Evolutionary conservation across 371 early-diverging fungal genomes (phyloP).

Genomic region (Lichtheimia ramosa): DNA sequence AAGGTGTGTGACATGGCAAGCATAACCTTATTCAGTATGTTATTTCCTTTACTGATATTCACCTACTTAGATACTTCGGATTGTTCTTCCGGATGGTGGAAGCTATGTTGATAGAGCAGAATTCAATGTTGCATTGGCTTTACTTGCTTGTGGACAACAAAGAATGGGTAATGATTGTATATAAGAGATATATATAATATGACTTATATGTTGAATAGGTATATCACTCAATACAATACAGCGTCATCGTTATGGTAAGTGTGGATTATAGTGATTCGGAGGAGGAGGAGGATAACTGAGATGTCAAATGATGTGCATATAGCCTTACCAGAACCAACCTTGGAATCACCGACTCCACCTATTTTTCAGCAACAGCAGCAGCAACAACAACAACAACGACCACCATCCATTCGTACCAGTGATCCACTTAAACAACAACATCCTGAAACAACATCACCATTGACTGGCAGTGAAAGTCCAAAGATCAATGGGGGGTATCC

Average conservation of each 20-base stretch:
- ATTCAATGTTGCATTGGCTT: conserved; percentile 72
- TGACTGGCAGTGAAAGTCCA: neutral
- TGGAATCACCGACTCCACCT: conserved; percentile 5
- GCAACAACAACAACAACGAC: neutral
- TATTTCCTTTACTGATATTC: neutral
- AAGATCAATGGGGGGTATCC: conserved; percentile 8
- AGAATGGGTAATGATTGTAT: conserved; percentile 58
- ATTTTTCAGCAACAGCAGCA: conserved; percentile 2
- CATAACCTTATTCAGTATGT: neutral
- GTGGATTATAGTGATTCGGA: neutral
- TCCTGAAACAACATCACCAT: conserved; percentile 1
- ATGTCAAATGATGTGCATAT: conserved; percentile 3
- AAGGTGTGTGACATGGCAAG: conserved; percentile 44
- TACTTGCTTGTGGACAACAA: conserved; percentile 77
- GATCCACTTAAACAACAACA: conserved; percentile 9
- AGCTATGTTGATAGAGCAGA: conserved; percentile 63
- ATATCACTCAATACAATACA: conserved; percentile 24
- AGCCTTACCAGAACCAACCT: conserved; percentile 3
- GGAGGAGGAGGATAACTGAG: neutral
- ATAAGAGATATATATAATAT: neutral
- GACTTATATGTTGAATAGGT: conserved; percentile 15
- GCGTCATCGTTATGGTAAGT: conserved; percentile 18
- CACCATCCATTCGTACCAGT: neutral
- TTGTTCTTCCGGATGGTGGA: conserved; percentile 51
- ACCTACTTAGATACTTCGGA: conserved; percentile 35